Base-by-base conservation (phyloP, 805 yeast genomes). In the Diddensiella transvaalensis region DNA sequence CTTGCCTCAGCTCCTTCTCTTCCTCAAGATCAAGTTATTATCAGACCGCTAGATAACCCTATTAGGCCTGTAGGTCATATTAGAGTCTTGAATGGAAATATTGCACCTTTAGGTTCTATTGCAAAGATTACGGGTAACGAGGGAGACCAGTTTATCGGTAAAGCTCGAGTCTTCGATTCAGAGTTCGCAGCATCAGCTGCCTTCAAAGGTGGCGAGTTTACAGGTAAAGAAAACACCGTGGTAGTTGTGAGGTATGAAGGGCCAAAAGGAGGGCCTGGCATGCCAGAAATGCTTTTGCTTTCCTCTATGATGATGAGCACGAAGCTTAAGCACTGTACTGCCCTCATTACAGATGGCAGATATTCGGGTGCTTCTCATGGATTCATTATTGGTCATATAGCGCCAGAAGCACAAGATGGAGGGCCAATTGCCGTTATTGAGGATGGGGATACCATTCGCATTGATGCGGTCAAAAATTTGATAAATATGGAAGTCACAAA, bases 251-350 rank as follows among this genome's bases (percentile, higher is more conserved):
- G 96, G 74, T 85, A 90, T 70, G 96, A 91, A 73, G 98, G 98
- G 59, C 98, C 98, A 67, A 87, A 80, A 70, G 98, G 97, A 73
- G 98, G 96, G 54, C 98, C 98, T 67, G 98, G 98, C 73, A 90
- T 90, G 98, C 97, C 97, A 44, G 98, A 90, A 74, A 90, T 90
- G 98, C 80, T 90, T 69, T 90, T 90, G 72, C 97, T 97, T 24
- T 85, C 96, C 17, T 83, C 95, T 50, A 95, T 96, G n/a, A 73
- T 90, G 57, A 90, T 90, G 97, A 97, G 98, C 64, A 87, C 88
- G 67, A 97, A 97, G 63, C 70, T 85, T 49, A 90, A 89, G 63
- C 75, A 84, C 65, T 87, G 83, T 59, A 93, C 85, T 63, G 97
- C 98, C 19, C 75, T 90, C 54, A 76, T 90, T 62, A 90, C 98